Evolutionary conservation across 495 filamentous ascomycete species (phyloP).

Genomic region (Platismatia glauca): DNA sequence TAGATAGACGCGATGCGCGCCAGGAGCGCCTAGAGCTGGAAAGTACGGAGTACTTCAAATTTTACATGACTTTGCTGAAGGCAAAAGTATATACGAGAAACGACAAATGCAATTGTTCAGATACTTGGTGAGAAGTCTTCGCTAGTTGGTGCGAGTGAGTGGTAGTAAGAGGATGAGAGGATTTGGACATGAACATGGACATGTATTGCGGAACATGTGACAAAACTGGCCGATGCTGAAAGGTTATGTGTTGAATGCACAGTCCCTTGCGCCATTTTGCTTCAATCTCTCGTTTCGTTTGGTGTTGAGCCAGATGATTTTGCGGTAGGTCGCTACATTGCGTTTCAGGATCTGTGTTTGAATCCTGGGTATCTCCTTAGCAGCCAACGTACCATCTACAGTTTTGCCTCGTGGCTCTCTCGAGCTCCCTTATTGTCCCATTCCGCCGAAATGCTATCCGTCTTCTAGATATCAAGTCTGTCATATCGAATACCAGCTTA

Average conservation of each 20-base stretch:
- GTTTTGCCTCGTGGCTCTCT: neutral
- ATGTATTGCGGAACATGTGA: neutral
- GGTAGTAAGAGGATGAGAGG: neutral
- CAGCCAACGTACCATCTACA: neutral
- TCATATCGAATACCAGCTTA: neutral
- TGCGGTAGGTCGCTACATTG: neutral
- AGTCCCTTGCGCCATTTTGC: neutral
- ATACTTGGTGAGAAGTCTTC: neutral
- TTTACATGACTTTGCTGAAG: too few relatives aligned
- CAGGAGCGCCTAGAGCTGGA: neutral
- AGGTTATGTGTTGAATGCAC: neutral
- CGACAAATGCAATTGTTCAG: neutral
- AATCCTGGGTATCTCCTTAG: neutral
- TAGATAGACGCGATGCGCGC: conserved; percentile 7
- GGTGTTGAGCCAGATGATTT: neutral
- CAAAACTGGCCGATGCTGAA: neutral
- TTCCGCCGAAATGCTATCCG: neutral
- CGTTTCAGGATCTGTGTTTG: too few relatives aligned
- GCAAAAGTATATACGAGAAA: too few relatives aligned
- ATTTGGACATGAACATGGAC: neutral
- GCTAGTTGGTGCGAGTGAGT: neutral
- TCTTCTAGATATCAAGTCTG: neutral
- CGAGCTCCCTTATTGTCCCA: neutral
- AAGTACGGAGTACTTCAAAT: too few relatives aligned
- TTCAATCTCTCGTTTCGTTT: neutral